Base-by-base conservation (phyloP, 768 basidiomycete genomes). In the Tulasnella sp. region DNA sequence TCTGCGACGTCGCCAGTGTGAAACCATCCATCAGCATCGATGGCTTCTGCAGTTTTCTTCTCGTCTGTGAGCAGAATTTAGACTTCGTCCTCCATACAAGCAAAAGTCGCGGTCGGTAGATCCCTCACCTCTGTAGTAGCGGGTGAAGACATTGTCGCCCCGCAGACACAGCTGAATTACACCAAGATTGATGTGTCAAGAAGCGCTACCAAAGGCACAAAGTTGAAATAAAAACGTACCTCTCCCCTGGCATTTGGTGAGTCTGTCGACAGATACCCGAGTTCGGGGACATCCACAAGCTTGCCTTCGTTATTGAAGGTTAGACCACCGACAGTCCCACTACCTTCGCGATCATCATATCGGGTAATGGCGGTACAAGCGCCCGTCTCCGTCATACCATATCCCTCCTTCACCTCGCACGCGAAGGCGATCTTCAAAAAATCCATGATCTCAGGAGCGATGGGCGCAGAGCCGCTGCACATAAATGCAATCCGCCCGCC, bases 191-290 rank as follows among this genome's bases (percentile, higher is more conserved):
- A 55, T 13, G 24, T 4, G n/a, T n/a, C n/a, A n/a, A n/a, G n/a
- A n/a, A n/a, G n/a, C n/a, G n/a, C n/a, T n/a, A n/a, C 3, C 42
- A 13, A 7, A 44, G 17, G 11, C 41, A 27, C 42, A 5, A 38
- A 48, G n/a, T n/a, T 21, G 5, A n/a, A 42, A n/a, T 2, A 8
- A n/a, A 5, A 30, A 38, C 58, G 30, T 38, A 59, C 58, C 58
- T 97, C 95, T 50, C 95, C 95, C 19, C 95, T 85, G 42, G 95
- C 88, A 68, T 85, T 79, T 1, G 95, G 95, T 68, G 82, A 81
- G 70, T 99, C 94, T 49, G 86, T 84, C 4, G 85, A 78, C 0
- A 82, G 82, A 72, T 98, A 98, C 43, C 82, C 82, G 88, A 97
- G 89, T 13, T 79, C 75, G 17, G 93, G 83, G 1, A 98, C 91